Conservation (phyloP, 2,329 filamentous ascomycete species). For the Phyllosticta citribraziliensis region DNA sequence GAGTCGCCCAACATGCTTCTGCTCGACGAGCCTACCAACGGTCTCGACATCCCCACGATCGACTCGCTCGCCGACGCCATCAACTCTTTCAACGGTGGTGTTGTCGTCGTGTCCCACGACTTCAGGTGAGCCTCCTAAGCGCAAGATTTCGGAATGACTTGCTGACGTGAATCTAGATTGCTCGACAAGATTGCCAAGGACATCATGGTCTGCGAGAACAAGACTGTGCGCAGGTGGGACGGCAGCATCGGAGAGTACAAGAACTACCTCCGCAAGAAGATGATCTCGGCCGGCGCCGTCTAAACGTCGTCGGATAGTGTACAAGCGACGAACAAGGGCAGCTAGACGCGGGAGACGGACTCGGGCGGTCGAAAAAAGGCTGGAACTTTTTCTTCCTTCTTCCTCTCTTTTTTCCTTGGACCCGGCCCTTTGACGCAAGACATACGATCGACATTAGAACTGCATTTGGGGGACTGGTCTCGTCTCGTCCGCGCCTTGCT, state of each 20-base stretch:
- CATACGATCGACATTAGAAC: not conserved
- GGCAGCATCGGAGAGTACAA: constrained; percentile 92
- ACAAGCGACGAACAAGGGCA: not conserved
- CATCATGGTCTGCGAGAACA: constrained; percentile 98
- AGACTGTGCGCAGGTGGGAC: constrained; percentile 82
- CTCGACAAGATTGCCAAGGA: constrained; percentile 99
- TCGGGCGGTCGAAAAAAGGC: not conserved
- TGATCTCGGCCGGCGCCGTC: constrained; percentile 79
- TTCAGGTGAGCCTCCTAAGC: constrained; percentile 63
- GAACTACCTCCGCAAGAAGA: constrained; percentile 98
- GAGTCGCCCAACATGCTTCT: constrained; percentile 96
- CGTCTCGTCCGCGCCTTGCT: constrained; percentile 14
- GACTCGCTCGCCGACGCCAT: constrained; percentile 96
- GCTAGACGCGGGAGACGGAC: not conserved
- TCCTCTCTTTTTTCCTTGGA: constrained; percentile 1
- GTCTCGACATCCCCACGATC: constrained; percentile 96
- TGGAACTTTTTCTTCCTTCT: not conserved
- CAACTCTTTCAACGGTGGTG: constrained; percentile 91
- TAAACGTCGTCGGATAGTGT: constrained; percentile 35
- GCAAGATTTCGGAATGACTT: constrained; percentile 1
- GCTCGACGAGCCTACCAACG: constrained; percentile 98
- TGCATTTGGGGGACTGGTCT: not conserved
- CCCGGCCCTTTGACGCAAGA: constrained; percentile 13
- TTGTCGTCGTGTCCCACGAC: constrained; percentile 96
- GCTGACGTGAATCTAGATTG: constrained; percentile 53